Conservation (phyloP, 352 stramenopile genomes). For the Blastocystis sp. region DNA sequence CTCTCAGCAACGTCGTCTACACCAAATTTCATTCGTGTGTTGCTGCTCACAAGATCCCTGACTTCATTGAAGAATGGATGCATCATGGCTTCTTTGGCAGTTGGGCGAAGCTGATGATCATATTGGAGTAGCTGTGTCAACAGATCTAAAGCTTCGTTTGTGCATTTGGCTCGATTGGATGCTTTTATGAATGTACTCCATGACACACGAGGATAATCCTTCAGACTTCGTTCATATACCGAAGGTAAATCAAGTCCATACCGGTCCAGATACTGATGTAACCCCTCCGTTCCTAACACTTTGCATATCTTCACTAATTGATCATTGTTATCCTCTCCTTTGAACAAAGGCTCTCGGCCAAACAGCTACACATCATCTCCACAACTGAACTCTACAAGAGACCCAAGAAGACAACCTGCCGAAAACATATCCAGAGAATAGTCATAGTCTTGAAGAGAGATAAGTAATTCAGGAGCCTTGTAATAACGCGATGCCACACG, state of each 20-base stretch:
- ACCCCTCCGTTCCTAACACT: conserved; percentile 92
- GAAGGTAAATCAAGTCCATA: conserved; percentile 97
- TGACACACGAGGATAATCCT: conserved; percentile 92
- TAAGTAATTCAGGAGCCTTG: conserved; percentile 95
- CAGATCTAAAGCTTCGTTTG: conserved; percentile 92
- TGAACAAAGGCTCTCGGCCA: conserved; percentile 98
- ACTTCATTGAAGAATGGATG: conserved; percentile 96
- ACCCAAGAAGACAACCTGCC: conserved; percentile 94
- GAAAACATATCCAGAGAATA: conserved; percentile 99
- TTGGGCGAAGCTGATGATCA: conserved; percentile 87
- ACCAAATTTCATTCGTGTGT: conserved; percentile 61
- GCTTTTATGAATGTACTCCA: conserved; percentile 97
- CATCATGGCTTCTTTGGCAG: conserved; percentile 94
- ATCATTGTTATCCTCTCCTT: conserved; percentile 98
- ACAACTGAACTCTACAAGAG: conserved; percentile 63
- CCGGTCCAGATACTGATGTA: conserved; percentile 96
- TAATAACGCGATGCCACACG: conserved; percentile 98
- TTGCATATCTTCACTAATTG: conserved; percentile 98
- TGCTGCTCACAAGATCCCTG: conserved; percentile 71
- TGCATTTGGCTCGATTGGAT: conserved; percentile 95
- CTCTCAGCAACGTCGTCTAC: background rate
- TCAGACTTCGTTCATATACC: conserved; percentile 95
- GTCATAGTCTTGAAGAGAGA: conserved; percentile 99
- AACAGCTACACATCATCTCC: conserved; percentile 82
- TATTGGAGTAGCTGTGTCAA: conserved; percentile 80